phyloP scores from a whole-genome alignment of 2,329 filamentous ascomycete genomes.

The Seiridium unicorne region DNA sequence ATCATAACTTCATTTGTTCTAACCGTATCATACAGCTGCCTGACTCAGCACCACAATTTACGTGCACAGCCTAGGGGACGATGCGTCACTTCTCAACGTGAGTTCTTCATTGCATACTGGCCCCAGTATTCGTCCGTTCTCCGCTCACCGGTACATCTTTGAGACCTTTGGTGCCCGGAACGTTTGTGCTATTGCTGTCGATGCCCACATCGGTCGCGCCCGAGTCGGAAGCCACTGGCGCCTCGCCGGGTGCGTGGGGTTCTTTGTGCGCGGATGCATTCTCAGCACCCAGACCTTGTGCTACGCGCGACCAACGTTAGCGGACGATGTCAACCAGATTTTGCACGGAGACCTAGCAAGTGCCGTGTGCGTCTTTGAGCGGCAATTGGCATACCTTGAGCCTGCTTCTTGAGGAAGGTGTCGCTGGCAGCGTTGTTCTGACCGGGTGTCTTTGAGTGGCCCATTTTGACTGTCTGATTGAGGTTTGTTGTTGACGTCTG shows the following conservation, averaged over 20 bases:
- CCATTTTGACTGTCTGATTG: slow-evolving; percentile 5
- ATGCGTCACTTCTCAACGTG: too few species aligned
- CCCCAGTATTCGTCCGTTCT: slow-evolving; percentile 4
- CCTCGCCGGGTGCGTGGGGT: slow-evolving; percentile 19
- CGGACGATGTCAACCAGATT: not conserved
- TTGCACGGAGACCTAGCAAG: too few species aligned
- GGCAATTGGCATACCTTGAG: slow-evolving; percentile 13
- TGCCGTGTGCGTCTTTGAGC: too few species aligned
- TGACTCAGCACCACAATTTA: too few species aligned
- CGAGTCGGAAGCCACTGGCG: slow-evolving; percentile 22
- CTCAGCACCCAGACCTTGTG: slow-evolving; percentile 22
- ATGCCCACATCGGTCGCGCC: slow-evolving; percentile 18
- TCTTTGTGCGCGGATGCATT: slow-evolving; percentile 23
- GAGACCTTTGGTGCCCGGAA: slow-evolving; percentile 22
- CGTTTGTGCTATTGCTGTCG: slow-evolving; percentile 19
- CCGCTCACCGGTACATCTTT: slow-evolving; percentile 16
- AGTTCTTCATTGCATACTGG: too few species aligned
- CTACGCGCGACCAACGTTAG: slow-evolving; percentile 10
- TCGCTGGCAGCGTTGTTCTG: slow-evolving; percentile 22
- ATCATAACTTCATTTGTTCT: too few species aligned
- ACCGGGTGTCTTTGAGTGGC: slow-evolving; percentile 22
- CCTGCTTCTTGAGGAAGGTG: slow-evolving; percentile 23
- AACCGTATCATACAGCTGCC: too few species aligned
- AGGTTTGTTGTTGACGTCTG: too few species aligned
- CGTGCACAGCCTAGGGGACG: too few species aligned